Evolutionary conservation across 768 basidiomycete genomes (phyloP).

Genomic region (Rhizopogon rudus): DNA sequence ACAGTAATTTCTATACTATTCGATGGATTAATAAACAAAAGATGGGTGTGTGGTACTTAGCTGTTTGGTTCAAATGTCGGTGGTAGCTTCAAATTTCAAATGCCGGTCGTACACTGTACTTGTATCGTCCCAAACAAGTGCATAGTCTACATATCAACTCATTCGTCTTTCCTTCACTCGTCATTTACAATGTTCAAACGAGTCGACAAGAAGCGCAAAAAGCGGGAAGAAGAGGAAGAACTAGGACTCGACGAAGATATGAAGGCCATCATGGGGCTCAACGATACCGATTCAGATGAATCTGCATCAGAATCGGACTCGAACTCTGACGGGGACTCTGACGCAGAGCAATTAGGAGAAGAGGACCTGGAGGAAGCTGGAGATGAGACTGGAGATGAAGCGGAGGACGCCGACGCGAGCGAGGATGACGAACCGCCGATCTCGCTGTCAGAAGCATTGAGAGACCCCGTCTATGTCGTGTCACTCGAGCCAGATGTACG

Average conservation of each 20-base stretch:
- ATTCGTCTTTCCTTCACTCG: background rate
- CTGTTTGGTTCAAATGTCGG: too few relatives aligned
- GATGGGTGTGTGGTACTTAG: too few relatives aligned
- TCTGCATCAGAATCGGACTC: constrained; percentile 45
- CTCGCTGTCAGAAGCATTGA: constrained; percentile 54
- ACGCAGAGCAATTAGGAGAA: constrained; percentile 12
- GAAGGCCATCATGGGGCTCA: constrained; percentile 59
- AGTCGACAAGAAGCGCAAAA: constrained; percentile 59
- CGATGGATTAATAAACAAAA: too few relatives aligned
- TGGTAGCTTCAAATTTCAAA: too few relatives aligned
- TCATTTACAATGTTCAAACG: constrained; percentile 66
- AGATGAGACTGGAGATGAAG: constrained; percentile 22
- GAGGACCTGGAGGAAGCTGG: constrained; percentile 14
- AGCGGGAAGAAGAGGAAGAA: constrained; percentile 58
- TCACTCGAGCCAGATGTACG: constrained; percentile 50
- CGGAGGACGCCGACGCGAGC: constrained; percentile 17
- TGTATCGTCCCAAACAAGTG: background rate
- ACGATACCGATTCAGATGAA: constrained; percentile 76
- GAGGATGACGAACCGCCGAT: constrained; percentile 37
- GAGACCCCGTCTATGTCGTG: constrained; percentile 58
- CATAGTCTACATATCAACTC: background rate
- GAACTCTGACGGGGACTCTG: constrained; percentile 23
- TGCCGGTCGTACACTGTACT: too few relatives aligned
- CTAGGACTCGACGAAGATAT: constrained; percentile 60
- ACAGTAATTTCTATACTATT: too few relatives aligned